Evolutionary conservation across 495 filamentous ascomycete species (phyloP), one percentile per base, ranked within the genome.

Genomic region (Aspergillus conjunctus): DNA sequence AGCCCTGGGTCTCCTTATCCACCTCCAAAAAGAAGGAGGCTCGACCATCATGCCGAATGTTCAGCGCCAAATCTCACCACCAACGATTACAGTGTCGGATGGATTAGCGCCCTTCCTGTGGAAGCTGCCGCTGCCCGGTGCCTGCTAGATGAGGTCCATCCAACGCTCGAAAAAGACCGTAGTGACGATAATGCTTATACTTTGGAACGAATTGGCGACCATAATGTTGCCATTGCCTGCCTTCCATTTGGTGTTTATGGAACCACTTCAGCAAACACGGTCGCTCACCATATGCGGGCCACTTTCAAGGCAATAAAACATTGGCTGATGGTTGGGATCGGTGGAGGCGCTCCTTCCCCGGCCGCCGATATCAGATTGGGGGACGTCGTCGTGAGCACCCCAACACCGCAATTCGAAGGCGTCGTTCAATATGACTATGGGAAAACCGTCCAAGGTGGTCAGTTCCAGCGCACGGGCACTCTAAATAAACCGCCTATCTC

Each of bases 381-480:
- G 1, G 71, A 77, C 63, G 58, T 78, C 1, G 73, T 77, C 0
- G 70, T 77, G 20, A 74, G 73, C 43, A 57, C 58, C 3, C 69
- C 71, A 4, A 58, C 30, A 14, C 34, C 33, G 0, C 17, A 11
- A 1, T 43, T 48, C 52, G 63, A 63, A 9, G 74, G 74, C 0
- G 74, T 70, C 0, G 45, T 77, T 2, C 75, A 77, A 45, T 75
- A 72, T 55, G 71, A 75, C 43, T 68, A 66, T 43, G 79, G 75
- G 4, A 81, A 79, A 45, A 60, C 65, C 7, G 4, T 63, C 14
- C 26, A 46, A 1, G 68, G 62, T 7, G 68, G 68, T 7, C 12
- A 51, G 7, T 77, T 80, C 51, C 43, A 61, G 53, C 66, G 66
- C 26, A 81, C 71, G 31, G 73, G 76, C 0, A 53, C 58, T 2